phyloP scores from a whole-genome alignment of 2,329 filamentous ascomycete species.

The Stagonosporopsis rhizophila region DNA sequence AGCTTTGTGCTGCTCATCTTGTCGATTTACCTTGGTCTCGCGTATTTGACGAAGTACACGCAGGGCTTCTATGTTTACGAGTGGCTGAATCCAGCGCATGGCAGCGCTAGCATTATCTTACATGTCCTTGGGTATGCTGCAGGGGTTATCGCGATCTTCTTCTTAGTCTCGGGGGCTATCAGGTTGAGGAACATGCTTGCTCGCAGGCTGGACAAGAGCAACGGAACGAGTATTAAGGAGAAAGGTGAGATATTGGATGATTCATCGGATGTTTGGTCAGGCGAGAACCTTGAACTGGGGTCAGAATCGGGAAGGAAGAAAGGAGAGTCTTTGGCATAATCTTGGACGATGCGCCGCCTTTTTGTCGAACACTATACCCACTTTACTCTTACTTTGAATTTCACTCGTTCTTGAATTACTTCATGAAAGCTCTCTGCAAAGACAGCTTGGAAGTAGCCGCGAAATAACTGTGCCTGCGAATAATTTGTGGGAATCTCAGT shows the following conservation, averaged over 20 bases:
- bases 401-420: background rate
- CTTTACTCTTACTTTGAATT: background rate
- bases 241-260: constrained; percentile 22
- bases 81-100: constrained; percentile 52
- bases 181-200: constrained; percentile 22
- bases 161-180: constrained; percentile 26
- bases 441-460: too few relatives aligned
- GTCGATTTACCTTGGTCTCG: constrained; percentile 72
- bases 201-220: constrained; percentile 8
- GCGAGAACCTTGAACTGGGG: constrained; percentile 15
- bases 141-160: constrained; percentile 29
- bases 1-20: constrained; percentile 71
- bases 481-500: background rate
- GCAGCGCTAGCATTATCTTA: constrained; percentile 28
- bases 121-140: constrained; percentile 35
- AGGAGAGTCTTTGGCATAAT: constrained; percentile 11
- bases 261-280: constrained; percentile 24
- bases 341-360: background rate
- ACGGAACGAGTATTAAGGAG: constrained; percentile 13
- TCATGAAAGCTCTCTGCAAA: too few relatives aligned
- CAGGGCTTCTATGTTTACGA: constrained; percentile 76
- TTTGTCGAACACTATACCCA: background rate
- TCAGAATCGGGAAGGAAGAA: constrained; percentile 6
- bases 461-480: too few relatives aligned
- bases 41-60: constrained; percentile 72